A percentile compares a stretch with the other conserved stretches of the same genome.
Conservation (phyloP, 78 protist genomes). For the Anaeramoeba flamelloides region DNA sequence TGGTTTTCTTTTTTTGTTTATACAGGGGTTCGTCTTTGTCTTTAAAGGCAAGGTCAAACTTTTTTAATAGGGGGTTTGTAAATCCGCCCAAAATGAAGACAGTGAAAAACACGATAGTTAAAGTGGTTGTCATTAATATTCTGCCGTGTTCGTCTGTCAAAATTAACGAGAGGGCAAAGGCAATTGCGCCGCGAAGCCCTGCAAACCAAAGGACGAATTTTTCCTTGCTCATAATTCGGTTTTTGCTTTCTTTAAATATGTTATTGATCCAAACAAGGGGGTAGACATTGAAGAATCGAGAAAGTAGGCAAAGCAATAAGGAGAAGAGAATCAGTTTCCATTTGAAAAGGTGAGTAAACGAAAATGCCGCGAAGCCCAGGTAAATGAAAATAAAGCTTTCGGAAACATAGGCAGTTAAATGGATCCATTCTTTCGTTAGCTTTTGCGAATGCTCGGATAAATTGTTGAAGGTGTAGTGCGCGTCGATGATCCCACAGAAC, state of each 20-base stretch:
- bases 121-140: constrained; percentile 41
- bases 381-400: constrained; percentile 41
- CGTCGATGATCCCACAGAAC: constrained; percentile 39
- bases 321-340: too few species aligned
- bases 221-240: neutral
- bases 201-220: constrained; percentile 38
- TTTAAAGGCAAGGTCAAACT: constrained; percentile 3
- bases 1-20: too few species aligned
- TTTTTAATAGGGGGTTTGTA: constrained; percentile 22
- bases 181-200: constrained; percentile 73
- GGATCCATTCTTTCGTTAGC: constrained; percentile 5
- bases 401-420: constrained; percentile 37
- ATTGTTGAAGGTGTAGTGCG: constrained; percentile 40
- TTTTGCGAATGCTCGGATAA: too few species aligned
- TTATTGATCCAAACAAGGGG: too few species aligned
- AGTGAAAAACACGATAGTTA: constrained; percentile 34
- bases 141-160: neutral
- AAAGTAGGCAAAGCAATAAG: too few species aligned
- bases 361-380: constrained; percentile 27
- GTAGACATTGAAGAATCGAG: too few species aligned
- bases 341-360: too few species aligned
- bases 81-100: constrained; percentile 39
- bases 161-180: constrained; percentile 47
- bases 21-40: too few species aligned
- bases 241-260: too few species aligned